Percentiles rank a stretch among this genome's conserved stretches.
Evolutionary conservation across 164 flowering plant species (phyloP).

Genomic region (grape (Vitis vinifera)): DNA sequence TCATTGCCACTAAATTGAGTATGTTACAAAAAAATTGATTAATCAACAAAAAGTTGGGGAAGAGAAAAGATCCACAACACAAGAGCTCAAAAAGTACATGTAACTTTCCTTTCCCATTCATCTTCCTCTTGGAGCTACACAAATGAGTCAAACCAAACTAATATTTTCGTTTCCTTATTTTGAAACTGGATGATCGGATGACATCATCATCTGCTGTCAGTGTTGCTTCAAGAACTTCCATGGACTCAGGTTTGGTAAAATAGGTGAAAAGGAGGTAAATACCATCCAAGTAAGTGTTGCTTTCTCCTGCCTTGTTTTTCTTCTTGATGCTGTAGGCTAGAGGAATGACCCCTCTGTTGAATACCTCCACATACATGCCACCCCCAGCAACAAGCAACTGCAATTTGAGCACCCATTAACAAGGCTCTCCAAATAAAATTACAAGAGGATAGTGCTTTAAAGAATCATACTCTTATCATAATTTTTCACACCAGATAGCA

Average conservation of each 20-base stretch:
- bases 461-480: neutral
- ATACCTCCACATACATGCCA: constrained; percentile 94
- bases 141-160: constrained; percentile 8
- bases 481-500: neutral
- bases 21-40: constrained; percentile 8
- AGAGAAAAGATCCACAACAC: constrained; percentile 1
- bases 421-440: neutral
- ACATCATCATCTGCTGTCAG: constrained; percentile 67
- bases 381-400: constrained; percentile 97
- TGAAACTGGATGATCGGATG: constrained; percentile 77
- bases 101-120: constrained; percentile 11
- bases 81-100: neutral
- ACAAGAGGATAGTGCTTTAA: neutral
- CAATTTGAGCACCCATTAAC: constrained; percentile 15
- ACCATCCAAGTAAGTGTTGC: constrained; percentile 90
- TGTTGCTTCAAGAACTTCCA: constrained; percentile 47
- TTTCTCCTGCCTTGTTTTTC: constrained; percentile 89
- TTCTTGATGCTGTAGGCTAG: constrained; percentile 82
- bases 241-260: constrained; percentile 83
- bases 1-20: neutral
- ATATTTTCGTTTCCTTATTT: constrained; percentile 69
- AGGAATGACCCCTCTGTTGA: constrained; percentile 94
- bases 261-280: constrained; percentile 92
- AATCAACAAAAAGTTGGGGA: neutral
- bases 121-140: neutral